phyloP scores from a whole-genome alignment of 495 filamentous ascomycete species.

The Aspergillus nanangensis region DNA sequence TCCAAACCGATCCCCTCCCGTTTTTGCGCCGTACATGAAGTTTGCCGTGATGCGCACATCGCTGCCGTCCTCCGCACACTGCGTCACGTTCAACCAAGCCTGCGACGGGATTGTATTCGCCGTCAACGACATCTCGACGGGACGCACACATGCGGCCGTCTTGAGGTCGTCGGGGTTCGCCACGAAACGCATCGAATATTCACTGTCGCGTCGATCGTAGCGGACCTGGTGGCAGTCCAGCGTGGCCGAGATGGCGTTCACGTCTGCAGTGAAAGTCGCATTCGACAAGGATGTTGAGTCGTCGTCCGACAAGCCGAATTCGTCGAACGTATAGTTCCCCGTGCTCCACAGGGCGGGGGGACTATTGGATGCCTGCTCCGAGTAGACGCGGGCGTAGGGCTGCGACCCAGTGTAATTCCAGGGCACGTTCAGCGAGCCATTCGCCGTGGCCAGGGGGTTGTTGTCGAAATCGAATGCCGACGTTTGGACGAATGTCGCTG shows the following conservation, averaged over 20 bases:
- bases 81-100: not conserved
- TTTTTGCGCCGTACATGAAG: not conserved
- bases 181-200: not conserved
- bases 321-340: not conserved
- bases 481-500: not conserved
- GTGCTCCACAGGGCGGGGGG: not conserved
- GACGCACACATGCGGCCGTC: not conserved
- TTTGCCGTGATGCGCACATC: not conserved
- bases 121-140: not conserved
- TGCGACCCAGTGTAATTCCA: not conserved
- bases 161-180: not conserved
- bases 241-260: not conserved
- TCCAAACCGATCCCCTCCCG: not conserved
- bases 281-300: not conserved
- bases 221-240: conserved; percentile 1
- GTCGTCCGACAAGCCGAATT: not conserved
- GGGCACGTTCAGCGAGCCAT: not conserved
- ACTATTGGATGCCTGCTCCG: not conserved
- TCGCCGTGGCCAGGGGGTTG: not conserved
- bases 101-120: not conserved
- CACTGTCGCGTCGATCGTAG: not conserved
- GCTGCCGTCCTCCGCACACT: not conserved
- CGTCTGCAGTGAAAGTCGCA: not conserved
- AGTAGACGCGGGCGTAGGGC: not conserved
- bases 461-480: not conserved